A percentile compares a stretch with the other conserved stretches of the same genome.
Evolutionary conservation across 1,139 yeast species (phyloP).

Genomic region (Taphrina flavorubra): DNA sequence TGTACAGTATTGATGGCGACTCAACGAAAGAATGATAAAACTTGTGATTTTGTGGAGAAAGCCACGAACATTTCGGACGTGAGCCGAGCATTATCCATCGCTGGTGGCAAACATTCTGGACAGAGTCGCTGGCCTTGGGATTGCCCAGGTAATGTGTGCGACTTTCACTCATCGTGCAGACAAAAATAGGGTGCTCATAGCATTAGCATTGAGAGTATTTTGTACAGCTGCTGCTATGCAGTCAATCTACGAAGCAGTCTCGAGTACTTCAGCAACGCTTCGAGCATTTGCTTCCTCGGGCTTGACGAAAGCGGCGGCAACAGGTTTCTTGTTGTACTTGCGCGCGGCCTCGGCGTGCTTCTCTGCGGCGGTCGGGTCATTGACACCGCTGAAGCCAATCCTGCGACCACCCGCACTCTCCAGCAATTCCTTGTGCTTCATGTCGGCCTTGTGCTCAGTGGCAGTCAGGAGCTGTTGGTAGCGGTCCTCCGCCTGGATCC

Average conservation of each 20-base stretch:
- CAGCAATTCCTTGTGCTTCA: constrained; percentile 24
- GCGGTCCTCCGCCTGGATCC: constrained; percentile 25
- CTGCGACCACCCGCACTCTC: constrained; percentile 21
- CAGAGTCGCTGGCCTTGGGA: too few relatives aligned
- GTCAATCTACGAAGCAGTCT: neutral
- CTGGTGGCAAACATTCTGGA: too few relatives aligned
- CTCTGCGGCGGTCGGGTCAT: constrained; percentile 31
- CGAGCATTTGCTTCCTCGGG: neutral
- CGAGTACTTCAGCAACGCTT: constrained; percentile 6
- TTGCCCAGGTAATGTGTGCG: too few relatives aligned
- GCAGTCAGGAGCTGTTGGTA: constrained; percentile 14
- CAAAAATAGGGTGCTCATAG: too few relatives aligned
- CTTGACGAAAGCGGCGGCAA: neutral
- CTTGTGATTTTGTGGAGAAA: too few relatives aligned
- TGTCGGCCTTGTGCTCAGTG: constrained; percentile 3
- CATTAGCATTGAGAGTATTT: too few relatives aligned
- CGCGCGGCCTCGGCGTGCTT: constrained; percentile 18
- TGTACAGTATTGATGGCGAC: too few relatives aligned
- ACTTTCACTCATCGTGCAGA: neutral
- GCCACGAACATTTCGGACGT: too few relatives aligned
- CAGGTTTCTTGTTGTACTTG: constrained; percentile 11
- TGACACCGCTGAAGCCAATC: constrained; percentile 31
- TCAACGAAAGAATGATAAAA: too few relatives aligned
- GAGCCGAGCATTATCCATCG: too few relatives aligned
- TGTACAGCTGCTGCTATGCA: too few relatives aligned